Base-by-base conservation (phyloP, 163 green algal species). In the Smithsoniella earleae region DNA sequence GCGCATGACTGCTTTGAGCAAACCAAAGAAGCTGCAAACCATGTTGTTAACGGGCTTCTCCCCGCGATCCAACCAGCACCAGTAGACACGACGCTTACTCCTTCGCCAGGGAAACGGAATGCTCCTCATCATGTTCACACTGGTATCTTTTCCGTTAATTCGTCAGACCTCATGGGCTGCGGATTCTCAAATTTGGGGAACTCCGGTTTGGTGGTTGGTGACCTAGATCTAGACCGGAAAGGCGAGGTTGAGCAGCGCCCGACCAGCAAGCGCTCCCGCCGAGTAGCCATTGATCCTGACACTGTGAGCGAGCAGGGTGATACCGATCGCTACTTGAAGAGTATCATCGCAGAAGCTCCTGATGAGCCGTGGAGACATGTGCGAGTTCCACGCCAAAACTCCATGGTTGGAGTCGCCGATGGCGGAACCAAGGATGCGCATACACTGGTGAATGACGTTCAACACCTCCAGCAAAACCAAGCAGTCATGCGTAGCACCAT, bases 141-240 rank as follows among this genome's bases (percentile, higher is more conserved):
- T 1, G 58, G 25, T 16, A 8, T 69, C 30, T 69, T 69, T 13
- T 69, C 58, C 1, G 58, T 69, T 0, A 69, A 69, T 38, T 69
- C 58, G 22, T 69, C 58, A 38, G 58, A 69, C 20, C 58, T 69
- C 2, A 69, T 69, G 58, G 58, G 58, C n/a, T 69, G 58, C 16
- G 58, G 58, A 5, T 69, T 69, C 28, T 69, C 58, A 22, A 69
- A 69, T 13, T 31, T 69, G 5, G 58, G 58, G n/a, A 69, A 69
- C 25, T 69, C 58, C 27, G 58, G 58, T 10, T 34, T 69, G 58
- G 58, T 69, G 0, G 58, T 69, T 13, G 58, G 58, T 33, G 58
- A 69, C 58, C 58, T 69, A 10, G 58, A 69, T 40, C 22, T 69
- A n/a, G 58, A 69, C 4, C 58, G 58, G 25, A 69, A 69, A 36